Base-by-base conservation (phyloP, 257 asterid genomes). In the Linderniella brevidens region DNA sequence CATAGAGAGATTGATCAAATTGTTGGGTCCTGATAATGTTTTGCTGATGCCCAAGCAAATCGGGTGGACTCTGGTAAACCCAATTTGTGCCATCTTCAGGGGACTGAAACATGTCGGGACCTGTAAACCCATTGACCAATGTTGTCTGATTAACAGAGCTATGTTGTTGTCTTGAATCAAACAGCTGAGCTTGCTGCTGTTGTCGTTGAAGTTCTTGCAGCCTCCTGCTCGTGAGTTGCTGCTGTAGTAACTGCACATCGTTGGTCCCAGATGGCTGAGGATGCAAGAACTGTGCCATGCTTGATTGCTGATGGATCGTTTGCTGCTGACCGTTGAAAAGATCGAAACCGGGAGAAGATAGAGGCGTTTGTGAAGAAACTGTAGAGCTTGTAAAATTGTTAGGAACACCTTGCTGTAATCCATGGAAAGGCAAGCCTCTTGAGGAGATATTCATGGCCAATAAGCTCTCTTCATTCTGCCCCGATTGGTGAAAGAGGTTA, bases 291-390 rank as follows among this genome's bases (percentile, higher is more conserved):
- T 78, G 97, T 63, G 65, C 55, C 76, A 70, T 62, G 65, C 73
- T 69, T 50, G 79, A 51, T 52, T 81, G 94, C 51, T 79, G 94
- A 61, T 62, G 72, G 60, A 41, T 67, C 84, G 77, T 79, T 78
- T 75, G 94, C 56, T 74, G 87, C 56, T 75, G 95, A 69, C 83
- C 81, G 56, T 93, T 92, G 62, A 88, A 88, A 59, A 88, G 81
- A 71, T 83, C 93, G 64, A 81, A 83, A 74, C 90, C 62, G 43
- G 65, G 65, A 60, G 90, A 75, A 66, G 87, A 54, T 10, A 56
- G 74, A 49, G 86, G 67, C 51, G 78, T 59, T 57, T 73, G 72
- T 8, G 74, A 52, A 60, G 82, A 69, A 56, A 59, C 81, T 40
- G 75, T 59, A 55, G 74, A 58, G 54, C 68, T 75, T 67, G 78